Base-by-base conservation (phyloP, 192 early-diverging fungal species). In the Podila epigama region DNA sequence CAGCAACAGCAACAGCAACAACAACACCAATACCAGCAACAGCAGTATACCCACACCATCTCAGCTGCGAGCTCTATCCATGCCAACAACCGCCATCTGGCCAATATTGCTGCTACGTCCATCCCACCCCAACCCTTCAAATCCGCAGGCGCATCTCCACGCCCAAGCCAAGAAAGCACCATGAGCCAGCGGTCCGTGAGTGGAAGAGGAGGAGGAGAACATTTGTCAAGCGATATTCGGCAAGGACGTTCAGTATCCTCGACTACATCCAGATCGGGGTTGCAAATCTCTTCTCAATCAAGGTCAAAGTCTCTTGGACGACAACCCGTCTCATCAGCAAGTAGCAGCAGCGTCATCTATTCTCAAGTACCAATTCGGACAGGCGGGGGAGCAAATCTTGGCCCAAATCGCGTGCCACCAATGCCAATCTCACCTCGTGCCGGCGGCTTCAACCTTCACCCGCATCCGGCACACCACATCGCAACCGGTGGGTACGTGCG, bases 401-500 rank as follows among this genome's bases (percentile, higher is more conserved):
- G 58, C 20, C 64, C 42, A 0, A 41, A 34, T 27, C 71, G 64
- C 15, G 71, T 64, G 51, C 61, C 60, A 27, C 65, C 71, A 2
- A 20, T 62, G 34, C 71, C 57, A 31, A 52, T 39, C 9, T 52
- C 53, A 28, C 41, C 58, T 37, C 28, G 33, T 55, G 18, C 53
- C 57, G 42, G 35, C 35, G 53, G 40, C 11, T 44, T 28, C 16
- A 42, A 40, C 25, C 18, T 77, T 5, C 66, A 70, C 56, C 72
- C 50, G 15, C 80, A 69, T 39, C 80, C 70, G 5, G 63, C 63
- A 50, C 67, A 66, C 29, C 73, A 68, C 41, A 42, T 77, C 18
- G 51, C 72, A 5, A 40, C 39, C 9, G 77, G 68, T 12, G 67
- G 68, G 13, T 69, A 79, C 28, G 67, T 70, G 1, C 68, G 68